Percentiles rank a stretch among this genome's conserved stretches.
These are phyloP conservation scores for Trichosporon sp. DNA, from an alignment of 1,284 basidiomycete genomes.

Conservation along the genomic window DNA sequence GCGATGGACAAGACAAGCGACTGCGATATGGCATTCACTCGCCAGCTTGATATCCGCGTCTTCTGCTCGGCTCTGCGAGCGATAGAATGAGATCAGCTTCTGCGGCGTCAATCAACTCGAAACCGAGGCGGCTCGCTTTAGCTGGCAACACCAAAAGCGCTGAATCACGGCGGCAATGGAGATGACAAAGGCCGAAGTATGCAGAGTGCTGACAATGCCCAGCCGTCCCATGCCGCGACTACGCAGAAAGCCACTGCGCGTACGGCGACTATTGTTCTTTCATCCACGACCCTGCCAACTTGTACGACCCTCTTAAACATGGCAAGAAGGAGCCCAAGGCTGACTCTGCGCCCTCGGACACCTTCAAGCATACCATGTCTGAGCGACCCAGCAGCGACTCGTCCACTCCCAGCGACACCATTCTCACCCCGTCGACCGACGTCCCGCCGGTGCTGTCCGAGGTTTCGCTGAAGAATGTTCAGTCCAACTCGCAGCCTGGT, in stretches of 20 bases:
- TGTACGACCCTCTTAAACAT: conserved; percentile 26
- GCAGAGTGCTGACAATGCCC: conserved; percentile 22
- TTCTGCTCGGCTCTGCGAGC: background rate
- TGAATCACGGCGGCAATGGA: background rate
- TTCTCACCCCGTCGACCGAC: background rate
- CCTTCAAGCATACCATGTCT: conserved; percentile 25
- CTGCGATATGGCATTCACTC: background rate
- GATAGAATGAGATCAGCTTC: background rate
- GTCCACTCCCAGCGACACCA: background rate
- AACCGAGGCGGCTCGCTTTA: background rate
- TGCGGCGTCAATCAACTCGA: background rate
- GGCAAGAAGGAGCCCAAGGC: conserved; percentile 32
- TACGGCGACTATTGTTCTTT: conserved; percentile 57
- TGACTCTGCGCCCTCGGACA: background rate
- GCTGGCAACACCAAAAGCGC: background rate
- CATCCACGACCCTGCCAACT: conserved; percentile 42
- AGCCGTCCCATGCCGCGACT: conserved; percentile 55
- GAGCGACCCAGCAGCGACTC: conserved; percentile 19
- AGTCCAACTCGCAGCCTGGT: background rate
- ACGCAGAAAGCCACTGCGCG: conserved; percentile 46
- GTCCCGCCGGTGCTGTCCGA: background rate
- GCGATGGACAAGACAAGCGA: background rate
- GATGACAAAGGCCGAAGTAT: background rate
- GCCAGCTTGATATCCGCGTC: too few species aligned
- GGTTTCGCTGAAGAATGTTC: background rate